These are phyloP conservation scores for Ziziphus jujuba DNA, from an alignment of 306 rosid genomes.

Conservation along the genomic window DNA sequence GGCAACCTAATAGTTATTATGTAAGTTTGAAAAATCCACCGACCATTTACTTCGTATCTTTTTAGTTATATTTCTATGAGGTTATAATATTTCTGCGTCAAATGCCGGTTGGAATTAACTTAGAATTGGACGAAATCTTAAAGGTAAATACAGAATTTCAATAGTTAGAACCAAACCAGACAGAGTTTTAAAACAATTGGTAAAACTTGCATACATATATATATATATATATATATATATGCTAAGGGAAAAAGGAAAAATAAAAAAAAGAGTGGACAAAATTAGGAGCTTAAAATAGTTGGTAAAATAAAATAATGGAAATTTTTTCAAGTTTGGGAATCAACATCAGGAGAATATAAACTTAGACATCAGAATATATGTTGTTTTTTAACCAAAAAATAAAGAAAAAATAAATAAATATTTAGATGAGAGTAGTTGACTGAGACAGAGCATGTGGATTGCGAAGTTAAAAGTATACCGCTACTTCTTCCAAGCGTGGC, in stretches of 20 bases:
- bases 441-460: constrained; percentile 15
- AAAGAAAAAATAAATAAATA: neutral
- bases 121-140: too few relatives aligned
- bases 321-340: neutral
- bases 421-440: constrained; percentile 10
- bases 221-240: too few relatives aligned
- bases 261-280: too few relatives aligned
- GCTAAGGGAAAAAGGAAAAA: too few relatives aligned
- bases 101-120: too few relatives aligned
- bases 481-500: constrained; percentile 15
- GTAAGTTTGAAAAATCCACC: constrained; percentile 15
- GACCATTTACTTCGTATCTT: neutral
- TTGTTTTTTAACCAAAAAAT: neutral
- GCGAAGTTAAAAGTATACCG: constrained; percentile 29
- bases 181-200: too few relatives aligned
- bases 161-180: too few relatives aligned
- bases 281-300: too few relatives aligned
- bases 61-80: neutral
- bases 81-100: too few relatives aligned
- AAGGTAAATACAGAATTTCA: too few relatives aligned
- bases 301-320: neutral
- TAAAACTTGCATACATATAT: too few relatives aligned
- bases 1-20: constrained; percentile 1
- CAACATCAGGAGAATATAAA: neutral
- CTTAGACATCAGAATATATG: neutral